Evolutionary conservation across 257 asterid genomes (phyloP), one percentile per base, ranked within the genome.

Genomic region (Solanum paucissectum): DNA sequence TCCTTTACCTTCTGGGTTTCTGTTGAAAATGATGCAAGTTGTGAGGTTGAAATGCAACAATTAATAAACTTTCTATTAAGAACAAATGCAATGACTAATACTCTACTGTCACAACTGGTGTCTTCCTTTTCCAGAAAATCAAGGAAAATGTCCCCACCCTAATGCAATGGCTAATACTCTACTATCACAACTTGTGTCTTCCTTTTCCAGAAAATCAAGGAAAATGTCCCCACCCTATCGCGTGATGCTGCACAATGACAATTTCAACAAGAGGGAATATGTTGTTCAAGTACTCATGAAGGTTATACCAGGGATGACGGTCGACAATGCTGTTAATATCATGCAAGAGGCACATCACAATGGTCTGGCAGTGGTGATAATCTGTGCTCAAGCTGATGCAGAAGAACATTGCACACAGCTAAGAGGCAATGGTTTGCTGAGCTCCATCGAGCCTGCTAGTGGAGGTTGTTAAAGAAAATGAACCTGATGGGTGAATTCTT

Each of bases 221-320:
- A 95, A 96, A 90, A 93, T 88, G 94, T 93, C 99, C 16, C 99
- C 99, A 20, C 98, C 98, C 86, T 97, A 94, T 87, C 96, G 96
- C 0, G 99, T 97, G 76, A 66, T 97, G 91, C 93, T 97, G 91
- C 99, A 95, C 83, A 97, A 95, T 34, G 99, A 97, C 94, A 91
- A 95, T 88, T 91, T 71, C 93, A 97, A 97, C 74, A 97, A 94
- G 91, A 93, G 99, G 94, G 99, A 97, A 91, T 97, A 97, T 29
- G 99, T 97, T 4, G 99, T 95, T 89, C 99, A 97, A 92, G 98
- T 97, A 52, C 88, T 95, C 85, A 97, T 97, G 99, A 97, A 97
- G 94, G 98, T 97, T 82, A 95, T 97, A 89, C 98, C 97, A 4
- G 99, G 99, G 85, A 97, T 97, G 98, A 97, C 98, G 1, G 77